phyloP scores from a whole-genome alignment of 257 asterid genomes.

The Leonotis leonurus region DNA sequence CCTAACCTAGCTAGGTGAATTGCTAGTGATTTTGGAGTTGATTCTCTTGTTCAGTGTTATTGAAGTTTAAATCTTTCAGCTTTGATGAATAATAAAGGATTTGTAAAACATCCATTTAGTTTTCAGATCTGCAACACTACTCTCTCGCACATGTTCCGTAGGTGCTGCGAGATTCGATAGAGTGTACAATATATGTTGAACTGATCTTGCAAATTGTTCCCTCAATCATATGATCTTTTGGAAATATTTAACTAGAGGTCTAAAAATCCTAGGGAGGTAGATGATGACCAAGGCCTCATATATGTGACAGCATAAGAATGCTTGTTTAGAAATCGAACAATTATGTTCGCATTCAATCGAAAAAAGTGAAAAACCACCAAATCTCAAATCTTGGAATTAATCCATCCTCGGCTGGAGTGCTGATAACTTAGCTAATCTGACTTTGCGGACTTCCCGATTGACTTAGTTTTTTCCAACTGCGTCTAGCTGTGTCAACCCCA shows the following conservation, averaged over 20 bases:
- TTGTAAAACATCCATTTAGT: background rate
- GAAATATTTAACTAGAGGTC: background rate
- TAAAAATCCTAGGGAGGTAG: background rate
- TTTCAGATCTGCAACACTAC: constrained; percentile 10
- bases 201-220: background rate
- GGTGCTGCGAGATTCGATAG: background rate
- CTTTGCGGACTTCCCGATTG: background rate
- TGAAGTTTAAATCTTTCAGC: background rate
- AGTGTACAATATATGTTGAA: background rate
- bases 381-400: background rate
- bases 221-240: background rate
- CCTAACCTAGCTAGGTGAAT: background rate
- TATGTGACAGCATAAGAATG: background rate
- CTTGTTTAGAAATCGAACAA: background rate
- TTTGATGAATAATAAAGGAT: background rate
- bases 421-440: background rate
- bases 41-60: background rate
- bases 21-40: background rate
- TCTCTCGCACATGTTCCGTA: too few species aligned
- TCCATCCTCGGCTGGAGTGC: too few species aligned
- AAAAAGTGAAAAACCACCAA: background rate
- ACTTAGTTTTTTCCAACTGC: constrained; percentile 5
- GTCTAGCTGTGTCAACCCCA: background rate
- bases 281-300: background rate
- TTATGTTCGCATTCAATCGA: background rate